Evolutionary conservation across 805 yeast species (phyloP).

Genomic region (Hanseniaspora pseudoguilliermondii): DNA sequence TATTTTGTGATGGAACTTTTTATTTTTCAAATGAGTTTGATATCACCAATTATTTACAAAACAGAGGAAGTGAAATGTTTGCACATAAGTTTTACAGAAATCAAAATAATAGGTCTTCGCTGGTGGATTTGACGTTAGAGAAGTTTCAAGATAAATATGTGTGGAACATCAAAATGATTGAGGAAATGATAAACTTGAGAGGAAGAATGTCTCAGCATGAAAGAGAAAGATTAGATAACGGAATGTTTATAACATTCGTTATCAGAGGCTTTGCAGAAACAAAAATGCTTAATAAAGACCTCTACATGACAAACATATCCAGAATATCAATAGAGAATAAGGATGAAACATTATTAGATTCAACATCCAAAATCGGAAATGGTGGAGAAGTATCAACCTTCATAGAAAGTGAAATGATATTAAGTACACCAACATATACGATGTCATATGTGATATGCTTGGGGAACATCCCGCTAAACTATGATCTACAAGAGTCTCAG

Average conservation of each 20-base stretch:
- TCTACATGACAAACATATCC: slow-evolving; percentile 61
- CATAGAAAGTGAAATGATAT: slow-evolving; percentile 77
- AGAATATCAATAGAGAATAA: slow-evolving; percentile 83
- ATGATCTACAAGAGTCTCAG: slow-evolving; percentile 67
- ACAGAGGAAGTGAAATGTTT: slow-evolving; percentile 34
- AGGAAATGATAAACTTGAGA: slow-evolving; percentile 62
- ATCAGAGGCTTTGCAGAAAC: slow-evolving; percentile 90
- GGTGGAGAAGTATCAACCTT: slow-evolving; percentile 86
- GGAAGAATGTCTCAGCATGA: slow-evolving; percentile 50
- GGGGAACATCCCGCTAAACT: slow-evolving; percentile 87
- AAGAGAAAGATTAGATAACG: slow-evolving; percentile 46
- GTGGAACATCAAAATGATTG: slow-evolving; percentile 84
- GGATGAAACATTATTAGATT: slow-evolving; percentile 5
- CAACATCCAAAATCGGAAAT: slow-evolving; percentile 45
- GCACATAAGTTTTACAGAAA: not conserved
- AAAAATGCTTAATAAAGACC: slow-evolving; percentile 17
- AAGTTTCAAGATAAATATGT: slow-evolving; percentile 65
- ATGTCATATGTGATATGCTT: slow-evolving; percentile 74
- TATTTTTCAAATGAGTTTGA: slow-evolving; percentile 86
- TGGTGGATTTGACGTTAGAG: slow-evolving; percentile 29
- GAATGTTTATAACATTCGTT: slow-evolving; percentile 64
- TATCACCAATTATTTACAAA: slow-evolving; percentile 67
- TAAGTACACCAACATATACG: slow-evolving; percentile 36
- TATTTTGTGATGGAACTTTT: slow-evolving; percentile 72
- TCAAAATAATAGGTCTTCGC: slow-evolving; percentile 23